Conservation (phyloP, 78 protist genomes). For the Dictyostelium citrinum region DNA sequence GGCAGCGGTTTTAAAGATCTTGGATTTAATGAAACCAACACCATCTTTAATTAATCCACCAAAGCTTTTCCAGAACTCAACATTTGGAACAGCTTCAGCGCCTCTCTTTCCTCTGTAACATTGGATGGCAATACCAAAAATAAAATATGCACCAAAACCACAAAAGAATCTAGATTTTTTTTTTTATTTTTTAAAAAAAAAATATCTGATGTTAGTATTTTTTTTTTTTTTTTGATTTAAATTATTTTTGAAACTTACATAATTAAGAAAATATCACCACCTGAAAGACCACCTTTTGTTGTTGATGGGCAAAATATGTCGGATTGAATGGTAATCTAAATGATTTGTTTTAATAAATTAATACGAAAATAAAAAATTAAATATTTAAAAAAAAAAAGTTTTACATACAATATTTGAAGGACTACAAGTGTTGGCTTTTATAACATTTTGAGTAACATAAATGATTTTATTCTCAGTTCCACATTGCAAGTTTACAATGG, state of each 20-base stretch:
- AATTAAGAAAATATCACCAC: constrained; percentile 22
- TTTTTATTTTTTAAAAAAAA: background rate
- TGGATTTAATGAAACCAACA: constrained; percentile 14
- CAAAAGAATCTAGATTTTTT: background rate
- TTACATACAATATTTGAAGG: background rate
- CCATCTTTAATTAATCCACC: constrained; percentile 57
- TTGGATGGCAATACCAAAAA: background rate
- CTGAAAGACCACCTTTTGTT: background rate
- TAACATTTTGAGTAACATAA: background rate
- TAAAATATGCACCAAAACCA: constrained; percentile 21
- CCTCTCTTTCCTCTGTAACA: constrained; percentile 7
- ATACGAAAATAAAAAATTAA: background rate
- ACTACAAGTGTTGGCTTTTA: background rate
- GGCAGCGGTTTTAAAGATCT: background rate
- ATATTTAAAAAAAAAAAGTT: background rate
- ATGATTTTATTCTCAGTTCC: background rate
- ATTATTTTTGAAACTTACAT: background rate
- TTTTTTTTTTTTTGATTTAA: background rate
- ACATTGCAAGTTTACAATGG: background rate
- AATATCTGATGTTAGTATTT: background rate
- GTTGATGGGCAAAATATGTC: background rate
- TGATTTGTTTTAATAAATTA: too few species aligned
- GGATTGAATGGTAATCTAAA: background rate
- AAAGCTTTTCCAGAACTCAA: background rate
- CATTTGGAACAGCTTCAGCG: constrained; percentile 30